These are phyloP conservation scores for Jaminaea rosea DNA, from an alignment of 1,284 basidiomycete species.

Conservation along the genomic window DNA sequence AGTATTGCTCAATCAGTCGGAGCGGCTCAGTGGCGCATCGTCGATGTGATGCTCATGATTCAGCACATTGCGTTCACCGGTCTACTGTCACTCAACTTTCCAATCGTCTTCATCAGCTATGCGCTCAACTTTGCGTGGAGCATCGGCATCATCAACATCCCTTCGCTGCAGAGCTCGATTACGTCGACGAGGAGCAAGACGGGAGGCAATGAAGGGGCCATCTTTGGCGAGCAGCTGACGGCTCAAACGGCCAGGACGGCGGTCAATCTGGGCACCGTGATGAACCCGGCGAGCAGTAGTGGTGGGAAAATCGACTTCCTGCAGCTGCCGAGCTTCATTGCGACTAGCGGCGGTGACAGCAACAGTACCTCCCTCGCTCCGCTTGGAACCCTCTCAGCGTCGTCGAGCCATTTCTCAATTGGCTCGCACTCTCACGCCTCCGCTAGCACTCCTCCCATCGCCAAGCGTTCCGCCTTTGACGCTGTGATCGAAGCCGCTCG, in stretches of 20 bases:
- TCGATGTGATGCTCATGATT: conserved; percentile 72
- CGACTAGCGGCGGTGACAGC: neutral
- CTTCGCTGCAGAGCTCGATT: conserved; percentile 66
- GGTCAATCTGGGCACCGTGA: neutral
- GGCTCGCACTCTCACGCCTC: too few relatives aligned
- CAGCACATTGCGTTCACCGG: conserved; percentile 70
- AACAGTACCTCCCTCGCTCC: too few relatives aligned
- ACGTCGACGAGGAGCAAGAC: conserved; percentile 70
- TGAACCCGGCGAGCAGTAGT: neutral
- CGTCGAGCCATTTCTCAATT: too few relatives aligned
- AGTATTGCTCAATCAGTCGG: conserved; percentile 42
- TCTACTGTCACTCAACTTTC: conserved; percentile 76
- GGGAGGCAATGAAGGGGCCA: conserved; percentile 54
- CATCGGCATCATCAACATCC: conserved; percentile 66
- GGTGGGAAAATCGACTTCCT: neutral
- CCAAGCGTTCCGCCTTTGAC: neutral
- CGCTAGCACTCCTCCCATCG: neutral
- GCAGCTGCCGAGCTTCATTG: neutral
- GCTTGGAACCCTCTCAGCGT: too few relatives aligned
- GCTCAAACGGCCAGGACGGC: conserved; percentile 23
- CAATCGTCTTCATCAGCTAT: conserved; percentile 68
- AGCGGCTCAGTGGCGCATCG: conserved; percentile 55
- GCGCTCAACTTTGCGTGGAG: conserved; percentile 82
- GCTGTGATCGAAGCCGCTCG: neutral
- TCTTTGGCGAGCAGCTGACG: conserved; percentile 18